These are phyloP conservation scores for Quercus berberidifolia DNA, from an alignment of 306 rosid genomes.

Conservation along the genomic window DNA sequence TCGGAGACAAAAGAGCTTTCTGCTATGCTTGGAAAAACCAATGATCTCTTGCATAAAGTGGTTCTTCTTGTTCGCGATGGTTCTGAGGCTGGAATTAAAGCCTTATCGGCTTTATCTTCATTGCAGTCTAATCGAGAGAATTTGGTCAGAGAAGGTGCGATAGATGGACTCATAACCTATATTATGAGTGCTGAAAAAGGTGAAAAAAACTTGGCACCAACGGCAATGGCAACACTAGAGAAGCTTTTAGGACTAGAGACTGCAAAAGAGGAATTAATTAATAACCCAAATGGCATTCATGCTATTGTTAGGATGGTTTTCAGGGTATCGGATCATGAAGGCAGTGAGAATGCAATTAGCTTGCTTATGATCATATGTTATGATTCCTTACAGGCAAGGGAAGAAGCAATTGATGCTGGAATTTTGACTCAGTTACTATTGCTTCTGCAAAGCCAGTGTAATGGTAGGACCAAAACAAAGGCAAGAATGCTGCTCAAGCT, in stretches of 20 bases:
- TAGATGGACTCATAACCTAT: slow-evolving; percentile 51
- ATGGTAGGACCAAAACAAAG: slow-evolving; percentile 55
- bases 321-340: slow-evolving; percentile 59
- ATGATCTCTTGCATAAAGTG: slow-evolving; percentile 38
- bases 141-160: slow-evolving; percentile 49
- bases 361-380: slow-evolving; percentile 46
- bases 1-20: slow-evolving; percentile 38
- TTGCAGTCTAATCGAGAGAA: slow-evolving; percentile 36
- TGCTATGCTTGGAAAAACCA: slow-evolving; percentile 37
- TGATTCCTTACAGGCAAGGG: slow-evolving; percentile 49
- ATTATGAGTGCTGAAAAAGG: slow-evolving; percentile 38
- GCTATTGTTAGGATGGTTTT: slow-evolving; percentile 63
- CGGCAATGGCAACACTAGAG: slow-evolving; percentile 52
- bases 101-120: slow-evolving; percentile 47
- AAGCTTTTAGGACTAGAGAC: slow-evolving; percentile 50
- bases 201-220: slow-evolving; percentile 32
- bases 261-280: slow-evolving; percentile 48
- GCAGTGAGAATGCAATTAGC: slow-evolving; percentile 69
- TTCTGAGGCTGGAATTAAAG: slow-evolving; percentile 48
- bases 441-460: slow-evolving; percentile 80
- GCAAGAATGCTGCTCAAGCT: slow-evolving; percentile 75
- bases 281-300: slow-evolving; percentile 36
- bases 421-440: slow-evolving; percentile 58
- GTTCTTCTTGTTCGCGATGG: slow-evolving; percentile 23
- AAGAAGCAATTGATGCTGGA: slow-evolving; percentile 62